These are phyloP conservation scores for Fusarium phyllophilum DNA, from an alignment of 2,329 filamentous ascomycete species.

Conservation along the genomic window DNA sequence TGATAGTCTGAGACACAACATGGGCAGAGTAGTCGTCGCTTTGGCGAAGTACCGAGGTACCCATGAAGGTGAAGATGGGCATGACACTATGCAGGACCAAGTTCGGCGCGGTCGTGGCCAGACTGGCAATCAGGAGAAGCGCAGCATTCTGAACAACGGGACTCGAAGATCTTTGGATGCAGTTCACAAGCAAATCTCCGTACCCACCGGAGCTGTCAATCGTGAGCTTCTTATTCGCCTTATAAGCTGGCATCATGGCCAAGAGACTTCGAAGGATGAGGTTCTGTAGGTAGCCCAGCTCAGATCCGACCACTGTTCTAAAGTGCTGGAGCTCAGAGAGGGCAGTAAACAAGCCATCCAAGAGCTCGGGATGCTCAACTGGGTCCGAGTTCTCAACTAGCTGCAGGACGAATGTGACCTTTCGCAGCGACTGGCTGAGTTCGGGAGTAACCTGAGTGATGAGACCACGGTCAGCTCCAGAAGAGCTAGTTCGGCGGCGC, in stretches of 20 bases:
- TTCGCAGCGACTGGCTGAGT: conserved; percentile 74
- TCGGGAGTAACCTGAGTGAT: conserved; percentile 72
- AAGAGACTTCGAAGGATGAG: conserved; percentile 84
- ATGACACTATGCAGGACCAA: conserved; percentile 96
- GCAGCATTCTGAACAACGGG: conserved; percentile 95
- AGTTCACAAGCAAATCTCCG: conserved; percentile 91
- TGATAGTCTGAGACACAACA: conserved; percentile 94
- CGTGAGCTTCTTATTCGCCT: conserved; percentile 66
- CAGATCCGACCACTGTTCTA: conserved; percentile 81
- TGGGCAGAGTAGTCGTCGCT: conserved; percentile 97
- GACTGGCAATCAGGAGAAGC: conserved; percentile 84
- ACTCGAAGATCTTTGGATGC: conserved; percentile 89
- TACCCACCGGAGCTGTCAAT: conserved; percentile 84
- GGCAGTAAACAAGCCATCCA: conserved; percentile 82
- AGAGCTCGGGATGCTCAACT: conserved; percentile 77
- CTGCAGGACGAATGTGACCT: conserved; percentile 88
- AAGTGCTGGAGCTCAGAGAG: conserved; percentile 90
- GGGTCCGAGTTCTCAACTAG: conserved; percentile 84
- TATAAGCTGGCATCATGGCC: conserved; percentile 83
- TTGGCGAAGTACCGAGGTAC: conserved; percentile 87
- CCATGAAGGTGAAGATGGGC: conserved; percentile 99
- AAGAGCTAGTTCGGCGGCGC: conserved; percentile 80
- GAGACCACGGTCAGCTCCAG: conserved; percentile 69
- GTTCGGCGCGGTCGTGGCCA: conserved; percentile 89
- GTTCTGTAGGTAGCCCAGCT: conserved; percentile 90